Conservation (phyloP, 257 asterid species). For the Salvia rosmarinus region DNA sequence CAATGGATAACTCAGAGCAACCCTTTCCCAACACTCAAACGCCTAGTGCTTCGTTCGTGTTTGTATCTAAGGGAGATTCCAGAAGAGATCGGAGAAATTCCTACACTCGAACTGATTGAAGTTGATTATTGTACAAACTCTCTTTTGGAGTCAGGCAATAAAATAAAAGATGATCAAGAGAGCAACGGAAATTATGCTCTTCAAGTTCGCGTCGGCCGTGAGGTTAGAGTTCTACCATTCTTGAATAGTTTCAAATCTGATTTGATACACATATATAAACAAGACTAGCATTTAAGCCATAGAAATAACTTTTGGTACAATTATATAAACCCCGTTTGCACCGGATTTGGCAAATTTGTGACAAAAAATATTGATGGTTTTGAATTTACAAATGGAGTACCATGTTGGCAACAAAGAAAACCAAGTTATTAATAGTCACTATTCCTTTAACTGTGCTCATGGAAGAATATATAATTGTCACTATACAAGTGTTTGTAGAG, state of each 20-base stretch:
- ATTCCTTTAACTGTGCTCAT: too few species aligned
- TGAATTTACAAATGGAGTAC: too few species aligned
- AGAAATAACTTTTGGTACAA: background rate
- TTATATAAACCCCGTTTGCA: too few species aligned
- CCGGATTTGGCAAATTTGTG: too few species aligned
- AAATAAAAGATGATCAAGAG: background rate
- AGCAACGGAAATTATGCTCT: background rate
- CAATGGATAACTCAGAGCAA: background rate
- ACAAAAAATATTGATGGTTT: too few species aligned
- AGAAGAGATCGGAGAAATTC: background rate
- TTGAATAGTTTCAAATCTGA: background rate
- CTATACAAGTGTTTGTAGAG: too few species aligned
- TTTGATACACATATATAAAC: too few species aligned
- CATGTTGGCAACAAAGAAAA: too few species aligned
- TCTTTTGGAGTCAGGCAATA: background rate
- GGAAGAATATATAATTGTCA: too few species aligned
- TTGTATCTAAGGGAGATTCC: background rate
- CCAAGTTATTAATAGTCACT: too few species aligned
- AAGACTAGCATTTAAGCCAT: background rate
- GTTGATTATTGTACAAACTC: background rate
- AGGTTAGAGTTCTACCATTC: background rate
- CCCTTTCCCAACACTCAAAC: background rate
- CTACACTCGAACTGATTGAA: background rate
- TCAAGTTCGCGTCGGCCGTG: background rate
- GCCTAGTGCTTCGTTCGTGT: background rate